Evolutionary conservation across 2,329 filamentous ascomycete species (phyloP).

Genomic region (Hymenoscyphus albidus): DNA sequence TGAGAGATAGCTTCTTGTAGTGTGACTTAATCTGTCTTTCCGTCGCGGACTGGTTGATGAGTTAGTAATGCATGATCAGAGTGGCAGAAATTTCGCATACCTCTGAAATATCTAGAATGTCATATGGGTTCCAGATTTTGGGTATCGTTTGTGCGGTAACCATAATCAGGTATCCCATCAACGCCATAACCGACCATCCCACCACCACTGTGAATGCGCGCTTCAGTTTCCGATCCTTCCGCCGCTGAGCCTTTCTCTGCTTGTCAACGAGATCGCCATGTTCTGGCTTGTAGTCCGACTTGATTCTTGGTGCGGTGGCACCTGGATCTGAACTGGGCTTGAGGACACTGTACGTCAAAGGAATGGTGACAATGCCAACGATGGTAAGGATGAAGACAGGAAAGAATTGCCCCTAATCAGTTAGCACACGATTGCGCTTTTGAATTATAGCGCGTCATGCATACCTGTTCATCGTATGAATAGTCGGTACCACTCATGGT

Average conservation of each 20-base stretch:
- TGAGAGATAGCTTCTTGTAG: slow-evolving; percentile 82
- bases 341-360: slow-evolving; percentile 84
- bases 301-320: slow-evolving; percentile 76
- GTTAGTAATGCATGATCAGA: slow-evolving; percentile 23
- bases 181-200: slow-evolving; percentile 80
- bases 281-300: slow-evolving; percentile 74
- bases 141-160: slow-evolving; percentile 67
- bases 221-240: slow-evolving; percentile 85
- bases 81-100: slow-evolving; percentile 42
- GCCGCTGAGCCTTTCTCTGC: slow-evolving; percentile 81
- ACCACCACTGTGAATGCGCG: slow-evolving; percentile 69
- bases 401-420: slow-evolving; percentile 82
- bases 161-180: slow-evolving; percentile 87
- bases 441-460: background rate
- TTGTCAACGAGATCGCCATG: slow-evolving; percentile 79
- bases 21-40: slow-evolving; percentile 91
- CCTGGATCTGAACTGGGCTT: slow-evolving; percentile 73
- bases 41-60: slow-evolving; percentile 57
- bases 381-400: slow-evolving; percentile 97
- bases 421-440: slow-evolving; percentile 15
- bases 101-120: slow-evolving; percentile 82
- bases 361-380: slow-evolving; percentile 79
- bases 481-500: slow-evolving; percentile 63
- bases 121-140: slow-evolving; percentile 95
- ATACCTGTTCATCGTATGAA: slow-evolving; percentile 91